These are phyloP conservation scores for Linaria vulgaris DNA, from an alignment of 257 asterid species.

Conservation along the genomic window DNA sequence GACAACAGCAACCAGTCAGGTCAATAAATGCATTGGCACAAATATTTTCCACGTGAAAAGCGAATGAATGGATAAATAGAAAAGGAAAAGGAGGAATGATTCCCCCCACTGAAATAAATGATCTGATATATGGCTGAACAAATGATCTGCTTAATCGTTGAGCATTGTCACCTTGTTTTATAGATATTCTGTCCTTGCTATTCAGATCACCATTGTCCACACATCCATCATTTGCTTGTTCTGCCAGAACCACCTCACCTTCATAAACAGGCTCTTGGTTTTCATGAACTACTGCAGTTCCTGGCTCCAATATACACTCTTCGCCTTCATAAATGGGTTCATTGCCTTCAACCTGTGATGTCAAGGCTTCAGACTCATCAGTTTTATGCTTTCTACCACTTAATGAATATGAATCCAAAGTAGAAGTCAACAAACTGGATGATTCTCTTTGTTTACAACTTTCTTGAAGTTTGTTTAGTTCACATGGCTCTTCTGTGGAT, in stretches of 20 bases:
- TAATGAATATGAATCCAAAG: constrained; percentile 44
- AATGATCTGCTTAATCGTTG: constrained; percentile 16
- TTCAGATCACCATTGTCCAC: constrained; percentile 32
- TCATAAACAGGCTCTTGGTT: constrained; percentile 87
- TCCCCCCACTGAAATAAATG: constrained; percentile 17
- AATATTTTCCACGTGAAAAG: constrained; percentile 1
- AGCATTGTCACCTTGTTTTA: constrained; percentile 60
- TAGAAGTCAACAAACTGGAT: constrained; percentile 30
- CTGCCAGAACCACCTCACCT: constrained; percentile 89
- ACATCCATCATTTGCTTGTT: constrained; percentile 51
- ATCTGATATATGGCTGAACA: constrained; percentile 15
- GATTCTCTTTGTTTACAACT: constrained; percentile 37
- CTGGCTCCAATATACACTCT: constrained; percentile 75
- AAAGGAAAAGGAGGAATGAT: constrained; percentile 1
- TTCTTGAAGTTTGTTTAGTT: constrained; percentile 31
- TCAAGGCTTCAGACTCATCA: constrained; percentile 42
- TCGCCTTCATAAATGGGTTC: constrained; percentile 96
- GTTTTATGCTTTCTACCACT: constrained; percentile 32
- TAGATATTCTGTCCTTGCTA: constrained; percentile 46
- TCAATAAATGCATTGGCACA: constrained; percentile 25
- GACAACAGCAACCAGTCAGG: constrained; percentile 29
- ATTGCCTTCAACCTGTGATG: constrained; percentile 43
- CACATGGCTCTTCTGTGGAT: constrained; percentile 35
- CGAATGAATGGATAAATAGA: constrained; percentile 8
- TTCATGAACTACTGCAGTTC: constrained; percentile 38